Conservation (phyloP, 129 eudicot genomes). For the Flaveria robusta region DNA sequence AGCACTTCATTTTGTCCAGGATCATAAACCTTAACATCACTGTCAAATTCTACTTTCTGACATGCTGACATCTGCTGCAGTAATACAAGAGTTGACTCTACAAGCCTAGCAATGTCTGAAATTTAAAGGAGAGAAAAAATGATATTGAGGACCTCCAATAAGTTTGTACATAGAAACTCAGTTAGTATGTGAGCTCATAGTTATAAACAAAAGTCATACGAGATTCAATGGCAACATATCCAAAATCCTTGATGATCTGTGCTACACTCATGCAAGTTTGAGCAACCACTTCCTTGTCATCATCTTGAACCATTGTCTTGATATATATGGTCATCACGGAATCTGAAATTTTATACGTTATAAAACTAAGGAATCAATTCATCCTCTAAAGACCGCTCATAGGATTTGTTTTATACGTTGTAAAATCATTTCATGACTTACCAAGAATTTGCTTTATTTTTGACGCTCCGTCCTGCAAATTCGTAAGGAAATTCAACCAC, state of each 20-base stretch:
- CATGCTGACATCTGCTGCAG: constrained; percentile 70
- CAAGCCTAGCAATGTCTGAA: constrained; percentile 69
- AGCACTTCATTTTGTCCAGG: constrained; percentile 77
- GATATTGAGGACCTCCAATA: constrained; percentile 8
- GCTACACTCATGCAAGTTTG: constrained; percentile 89
- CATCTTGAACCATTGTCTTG: constrained; percentile 90
- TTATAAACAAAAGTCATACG: constrained; percentile 39
- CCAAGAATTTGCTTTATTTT: constrained; percentile 70
- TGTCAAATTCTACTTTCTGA: constrained; percentile 66
- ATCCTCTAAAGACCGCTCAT: constrained; percentile 11
- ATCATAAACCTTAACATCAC: constrained; percentile 70
- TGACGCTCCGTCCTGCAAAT: constrained; percentile 64
- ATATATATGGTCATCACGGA: constrained; percentile 79
- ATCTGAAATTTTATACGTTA: constrained; percentile 42
- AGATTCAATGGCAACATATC: constrained; percentile 68
- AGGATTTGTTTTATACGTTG: neutral
- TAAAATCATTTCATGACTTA: constrained; percentile 27
- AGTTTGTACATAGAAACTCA: constrained; percentile 10
- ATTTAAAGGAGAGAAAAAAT: neutral
- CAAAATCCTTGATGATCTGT: constrained; percentile 68
- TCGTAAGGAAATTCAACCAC: constrained; percentile 6
- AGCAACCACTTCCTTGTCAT: constrained; percentile 96
- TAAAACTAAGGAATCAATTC: constrained; percentile 7
- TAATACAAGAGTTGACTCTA: constrained; percentile 68
- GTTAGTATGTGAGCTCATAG: constrained; percentile 1